A percentile compares a stretch with the other conserved stretches of the same genome.
These are phyloP conservation scores for Craspedostauros australis DNA, from an alignment of 108 stramenopile species.

Conservation along the genomic window DNA sequence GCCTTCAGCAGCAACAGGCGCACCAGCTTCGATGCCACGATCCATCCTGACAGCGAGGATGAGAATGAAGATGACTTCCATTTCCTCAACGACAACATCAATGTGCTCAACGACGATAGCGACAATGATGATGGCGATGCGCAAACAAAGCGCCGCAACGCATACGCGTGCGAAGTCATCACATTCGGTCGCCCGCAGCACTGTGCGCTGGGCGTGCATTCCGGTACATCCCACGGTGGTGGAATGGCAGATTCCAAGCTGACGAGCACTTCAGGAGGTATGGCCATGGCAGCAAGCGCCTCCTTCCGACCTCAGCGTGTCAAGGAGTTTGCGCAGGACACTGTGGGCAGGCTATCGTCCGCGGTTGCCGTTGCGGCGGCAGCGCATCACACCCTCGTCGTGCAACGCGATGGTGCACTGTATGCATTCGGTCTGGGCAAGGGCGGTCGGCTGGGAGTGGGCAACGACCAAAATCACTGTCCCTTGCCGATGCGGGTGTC, in stretches of 20 bases:
- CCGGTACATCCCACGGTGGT: neutral
- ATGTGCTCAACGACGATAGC: constrained; percentile 6
- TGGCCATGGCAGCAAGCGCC: neutral
- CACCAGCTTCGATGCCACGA: constrained; percentile 12
- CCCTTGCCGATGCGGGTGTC: constrained; percentile 59
- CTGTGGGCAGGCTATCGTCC: constrained; percentile 31
- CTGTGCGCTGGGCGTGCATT: constrained; percentile 59
- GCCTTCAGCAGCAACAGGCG: constrained; percentile 1
- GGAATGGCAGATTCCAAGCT: neutral
- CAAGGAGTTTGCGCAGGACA: constrained; percentile 41
- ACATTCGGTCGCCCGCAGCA: constrained; percentile 76
- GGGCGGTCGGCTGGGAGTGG: constrained; percentile 69
- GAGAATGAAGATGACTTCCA: constrained; percentile 22
- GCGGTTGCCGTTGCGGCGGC: constrained; percentile 69
- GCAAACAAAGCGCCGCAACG: neutral
- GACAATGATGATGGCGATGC: constrained; percentile 10
- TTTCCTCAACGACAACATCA: constrained; percentile 20
- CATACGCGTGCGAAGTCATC: constrained; percentile 62
- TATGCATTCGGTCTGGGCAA: constrained; percentile 78
- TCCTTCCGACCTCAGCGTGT: constrained; percentile 46
- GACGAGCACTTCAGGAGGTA: neutral
- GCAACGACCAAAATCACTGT: constrained; percentile 51
- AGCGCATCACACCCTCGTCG: constrained; percentile 71
- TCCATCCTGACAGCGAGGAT: neutral
- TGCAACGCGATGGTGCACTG: constrained; percentile 54